Evolutionary conservation across 768 basidiomycete genomes (phyloP).

Genomic region (Strobilomyces confusus): DNA sequence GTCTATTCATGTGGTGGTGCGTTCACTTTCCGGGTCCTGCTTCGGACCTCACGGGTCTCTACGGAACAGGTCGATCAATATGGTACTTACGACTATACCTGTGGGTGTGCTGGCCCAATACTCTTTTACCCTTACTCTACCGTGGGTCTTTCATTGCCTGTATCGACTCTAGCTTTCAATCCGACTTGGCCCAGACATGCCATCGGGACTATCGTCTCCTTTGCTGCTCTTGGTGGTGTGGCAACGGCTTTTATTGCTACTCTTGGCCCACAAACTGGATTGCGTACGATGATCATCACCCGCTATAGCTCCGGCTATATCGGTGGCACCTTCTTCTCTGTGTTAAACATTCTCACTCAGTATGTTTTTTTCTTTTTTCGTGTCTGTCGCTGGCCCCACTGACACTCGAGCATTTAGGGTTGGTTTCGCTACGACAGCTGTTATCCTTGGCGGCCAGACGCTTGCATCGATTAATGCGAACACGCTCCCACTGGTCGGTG

Average conservation of each 20-base stretch:
- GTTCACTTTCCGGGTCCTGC: neutral
- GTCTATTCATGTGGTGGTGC: conserved; percentile 46
- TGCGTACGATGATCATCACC: conserved; percentile 52
- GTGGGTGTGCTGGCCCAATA: conserved; percentile 48
- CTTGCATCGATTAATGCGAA: conserved; percentile 43
- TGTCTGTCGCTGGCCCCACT: neutral
- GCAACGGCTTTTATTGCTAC: conserved; percentile 49
- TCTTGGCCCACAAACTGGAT: conserved; percentile 49
- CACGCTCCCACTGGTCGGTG: conserved; percentile 43
- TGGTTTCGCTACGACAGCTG: conserved; percentile 45
- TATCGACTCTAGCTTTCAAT: neutral
- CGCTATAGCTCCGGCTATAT: conserved; percentile 47
- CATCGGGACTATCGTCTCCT: conserved; percentile 43
- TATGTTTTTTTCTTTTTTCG: conserved; percentile 13
- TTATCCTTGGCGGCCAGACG: conserved; percentile 52
- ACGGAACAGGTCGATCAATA: conserved; percentile 42
- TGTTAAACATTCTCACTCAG: conserved; percentile 53
- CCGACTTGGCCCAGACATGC: conserved; percentile 32
- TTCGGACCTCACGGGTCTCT: conserved; percentile 2
- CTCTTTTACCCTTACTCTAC: conserved; percentile 45
- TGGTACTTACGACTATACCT: conserved; percentile 45
- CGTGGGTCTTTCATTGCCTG: conserved; percentile 27
- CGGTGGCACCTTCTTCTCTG: conserved; percentile 45
- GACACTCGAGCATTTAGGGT: conserved; percentile 24
- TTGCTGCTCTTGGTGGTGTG: conserved; percentile 40